Base-by-base conservation (phyloP, 2,329 filamentous ascomycete genomes). In the Monilinia fructigena region DNA sequence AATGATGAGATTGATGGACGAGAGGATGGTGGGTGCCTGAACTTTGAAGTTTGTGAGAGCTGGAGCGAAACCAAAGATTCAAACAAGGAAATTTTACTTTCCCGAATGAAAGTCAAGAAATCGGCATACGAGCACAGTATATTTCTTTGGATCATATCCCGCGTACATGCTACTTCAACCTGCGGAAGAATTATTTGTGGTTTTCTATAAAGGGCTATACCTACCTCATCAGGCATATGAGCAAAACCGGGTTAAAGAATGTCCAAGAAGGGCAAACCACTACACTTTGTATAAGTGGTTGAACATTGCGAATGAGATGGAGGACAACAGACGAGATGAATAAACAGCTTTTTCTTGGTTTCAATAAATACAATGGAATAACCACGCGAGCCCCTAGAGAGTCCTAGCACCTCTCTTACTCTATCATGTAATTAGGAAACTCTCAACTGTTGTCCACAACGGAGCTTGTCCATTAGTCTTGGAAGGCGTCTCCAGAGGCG, bases 1-100 rank as follows among this genome's bases (percentile, higher is more conserved):
- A 28, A 70, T 64, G 63, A 65, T 70, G 62, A 71, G 69, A 35
- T 58, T 59, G 8, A 68, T 76, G 63, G 74, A 74, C 65, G 72
- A 70, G 42, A 75, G 71, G 42, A 68, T 72, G 67, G 64, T 58
- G 40, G 64, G 60, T 54, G 35, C 40, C 6, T 66, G 52, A 48
- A 60, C 28, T 23, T 8, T 18, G 14, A 26, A 26, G 31, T 35
- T 35, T 35, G 31, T 7, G 7, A 35, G 40, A 40, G 11, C 4
- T 18, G 28, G 45, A 23, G 20, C 5, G 10, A 2, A 50, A 14
- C 23, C 11, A 50, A 50, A n/a, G n/a, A 50, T 12, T 16, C 26
- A 14, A 26, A 47, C 23, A 16, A 31, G 14, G 26, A 38, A 12
- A 11, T 20, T 11, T 11, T 6, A 40, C 38, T 8, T 11, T 12